Conservation (phyloP, 805 yeast genomes). For the Metschnikowia peoriensis region DNA sequence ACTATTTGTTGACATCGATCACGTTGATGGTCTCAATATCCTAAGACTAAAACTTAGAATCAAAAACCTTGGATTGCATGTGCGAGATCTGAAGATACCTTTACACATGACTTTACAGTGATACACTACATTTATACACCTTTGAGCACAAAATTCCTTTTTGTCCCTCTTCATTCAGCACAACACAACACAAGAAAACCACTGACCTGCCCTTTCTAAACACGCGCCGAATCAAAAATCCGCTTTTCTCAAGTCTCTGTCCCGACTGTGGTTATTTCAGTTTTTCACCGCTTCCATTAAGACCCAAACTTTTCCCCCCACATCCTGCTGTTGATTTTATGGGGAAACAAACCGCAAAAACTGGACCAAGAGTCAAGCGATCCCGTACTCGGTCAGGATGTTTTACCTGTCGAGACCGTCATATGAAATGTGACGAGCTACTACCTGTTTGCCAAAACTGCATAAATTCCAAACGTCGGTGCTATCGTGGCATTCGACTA, state of each 20-base stretch:
- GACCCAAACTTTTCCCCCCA: not conserved
- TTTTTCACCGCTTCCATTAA: not conserved
- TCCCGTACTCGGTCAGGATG: constrained; percentile 52
- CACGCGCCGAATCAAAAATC: not conserved
- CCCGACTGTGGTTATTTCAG: not conserved
- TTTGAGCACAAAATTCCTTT: not conserved
- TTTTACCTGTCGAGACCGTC: constrained; percentile 60
- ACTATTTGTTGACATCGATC: not conserved
- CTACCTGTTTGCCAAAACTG: constrained; percentile 61
- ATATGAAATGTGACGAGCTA: constrained; percentile 66
- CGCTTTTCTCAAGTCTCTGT: not conserved
- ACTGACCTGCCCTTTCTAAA: not conserved
- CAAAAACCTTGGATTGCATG: not conserved
- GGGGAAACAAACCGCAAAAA: constrained; percentile 1
- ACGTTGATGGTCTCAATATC: not conserved
- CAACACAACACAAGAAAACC: too few relatives aligned
- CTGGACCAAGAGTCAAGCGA: constrained; percentile 22
- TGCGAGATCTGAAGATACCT: not conserved
- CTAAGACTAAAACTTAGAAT: not conserved
- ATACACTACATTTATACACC: not conserved
- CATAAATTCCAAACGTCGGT: constrained; percentile 46
- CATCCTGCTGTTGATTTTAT: not conserved
- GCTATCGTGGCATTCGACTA: constrained; percentile 46
- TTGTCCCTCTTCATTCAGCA: too few relatives aligned
- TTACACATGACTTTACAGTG: not conserved